These are phyloP conservation scores for Diaporthe aspalathi DNA, from an alignment of 2,329 filamentous ascomycete genomes.

Conservation along the genomic window DNA sequence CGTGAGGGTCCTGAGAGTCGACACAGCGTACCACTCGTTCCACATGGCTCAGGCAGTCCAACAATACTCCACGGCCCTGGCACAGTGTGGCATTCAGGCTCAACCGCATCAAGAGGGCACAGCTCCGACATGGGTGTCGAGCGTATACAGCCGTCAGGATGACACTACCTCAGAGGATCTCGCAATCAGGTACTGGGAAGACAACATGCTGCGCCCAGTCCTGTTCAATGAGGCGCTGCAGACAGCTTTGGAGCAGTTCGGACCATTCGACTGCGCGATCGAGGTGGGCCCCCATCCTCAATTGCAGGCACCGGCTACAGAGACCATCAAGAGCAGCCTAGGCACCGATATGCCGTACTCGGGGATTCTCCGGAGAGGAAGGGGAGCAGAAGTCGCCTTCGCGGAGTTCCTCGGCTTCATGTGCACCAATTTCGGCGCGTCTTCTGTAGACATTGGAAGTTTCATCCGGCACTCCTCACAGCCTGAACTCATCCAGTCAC, in stretches of 20 bases:
- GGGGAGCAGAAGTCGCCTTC: slow-evolving; percentile 47
- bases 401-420: slow-evolving; percentile 50
- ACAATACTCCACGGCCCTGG: slow-evolving; percentile 50
- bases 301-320: slow-evolving; percentile 53
- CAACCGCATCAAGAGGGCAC: slow-evolving; percentile 42
- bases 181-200: slow-evolving; percentile 53
- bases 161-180: slow-evolving; percentile 40
- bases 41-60: slow-evolving; percentile 55
- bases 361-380: slow-evolving; percentile 47
- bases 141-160: slow-evolving; percentile 47
- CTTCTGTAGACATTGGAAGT: slow-evolving; percentile 40
- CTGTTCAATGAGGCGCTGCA: slow-evolving; percentile 56
- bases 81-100: slow-evolving; percentile 44
- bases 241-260: slow-evolving; percentile 42
- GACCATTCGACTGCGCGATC: slow-evolving; percentile 51
- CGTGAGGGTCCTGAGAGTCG: slow-evolving; percentile 52
- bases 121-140: slow-evolving; percentile 53
- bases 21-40: slow-evolving; percentile 62
- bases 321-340: slow-evolving; percentile 48
- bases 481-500: slow-evolving; percentile 39
- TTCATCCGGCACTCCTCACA: slow-evolving; percentile 44
- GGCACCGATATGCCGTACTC: slow-evolving; percentile 46
- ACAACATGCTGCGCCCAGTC: slow-evolving; percentile 58
- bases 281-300: slow-evolving; percentile 60
- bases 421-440: slow-evolving; percentile 47